phyloP scores from a whole-genome alignment of 2,329 filamentous ascomycete species.

The Cylindrodendrum hubeiense region DNA sequence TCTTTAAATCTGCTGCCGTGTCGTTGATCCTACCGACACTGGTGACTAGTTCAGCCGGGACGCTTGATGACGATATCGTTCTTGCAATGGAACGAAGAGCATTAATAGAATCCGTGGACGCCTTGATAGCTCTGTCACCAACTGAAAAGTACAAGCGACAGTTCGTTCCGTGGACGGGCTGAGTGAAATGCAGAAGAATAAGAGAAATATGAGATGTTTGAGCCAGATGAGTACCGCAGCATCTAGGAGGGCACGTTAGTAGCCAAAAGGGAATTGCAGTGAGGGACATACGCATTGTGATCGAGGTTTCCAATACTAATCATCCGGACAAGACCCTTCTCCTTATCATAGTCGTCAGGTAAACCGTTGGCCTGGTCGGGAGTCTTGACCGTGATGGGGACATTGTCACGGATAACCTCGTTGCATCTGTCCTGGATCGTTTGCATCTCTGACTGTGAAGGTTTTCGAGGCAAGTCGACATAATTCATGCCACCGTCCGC shows the following conservation, averaged over 20 bases:
- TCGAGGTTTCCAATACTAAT: constrained; percentile 47
- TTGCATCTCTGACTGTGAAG: constrained; percentile 38
- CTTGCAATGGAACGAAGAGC: constrained; percentile 42
- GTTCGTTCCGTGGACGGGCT: constrained; percentile 48
- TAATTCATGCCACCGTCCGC: constrained; percentile 45
- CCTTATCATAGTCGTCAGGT: constrained; percentile 43
- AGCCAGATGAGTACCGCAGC: constrained; percentile 47
- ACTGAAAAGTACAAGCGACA: constrained; percentile 46
- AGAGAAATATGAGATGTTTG: constrained; percentile 49
- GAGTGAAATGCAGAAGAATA: constrained; percentile 43
- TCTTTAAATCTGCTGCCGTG: constrained; percentile 35
- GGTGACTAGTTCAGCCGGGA: constrained; percentile 36
- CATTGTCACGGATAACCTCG: constrained; percentile 40
- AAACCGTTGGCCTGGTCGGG: constrained; percentile 41
- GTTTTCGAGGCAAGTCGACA: constrained; percentile 47
- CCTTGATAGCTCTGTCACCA: constrained; percentile 43
- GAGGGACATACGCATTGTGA: constrained; percentile 42
- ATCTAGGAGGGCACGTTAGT: constrained; percentile 28
- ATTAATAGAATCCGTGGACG: constrained; percentile 37
- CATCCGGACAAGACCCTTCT: constrained; percentile 47
- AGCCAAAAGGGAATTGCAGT: accelerated
- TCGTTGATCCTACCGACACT: constrained; percentile 30
- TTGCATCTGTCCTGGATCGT: constrained; percentile 43
- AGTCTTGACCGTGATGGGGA: constrained; percentile 41
- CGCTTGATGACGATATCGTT: constrained; percentile 41